Base-by-base conservation (phyloP, 306 rosid species). In the Chamaecrista fasciculata region DNA sequence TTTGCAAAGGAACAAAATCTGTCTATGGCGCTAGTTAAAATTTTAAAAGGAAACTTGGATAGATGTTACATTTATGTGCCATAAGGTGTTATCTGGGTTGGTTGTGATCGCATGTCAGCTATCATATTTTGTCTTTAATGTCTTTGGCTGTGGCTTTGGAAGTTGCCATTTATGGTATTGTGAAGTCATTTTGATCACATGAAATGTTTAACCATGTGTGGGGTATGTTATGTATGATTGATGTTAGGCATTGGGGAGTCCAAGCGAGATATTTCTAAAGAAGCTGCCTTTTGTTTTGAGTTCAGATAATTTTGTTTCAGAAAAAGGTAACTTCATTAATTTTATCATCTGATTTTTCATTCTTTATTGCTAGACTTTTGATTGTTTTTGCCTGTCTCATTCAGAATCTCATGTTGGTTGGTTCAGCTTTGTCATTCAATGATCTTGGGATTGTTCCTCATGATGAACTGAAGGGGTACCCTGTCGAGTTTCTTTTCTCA, bases 381-480 rank as follows among this genome's bases (percentile, higher is more conserved):
- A 66, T 37, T 31, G 6, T 34, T 34, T 8, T 29, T 60, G 5
- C 28, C 40, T 43, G 31, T 34, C 37, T 50, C 40, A 59, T 69
- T n/a, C n/a, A n/a, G n/a, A n/a, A 55, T 69, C 74, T 57, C 58
- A 31, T 69, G 63, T 59, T 58, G 69, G 48, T 31, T 71, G 34
- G 67, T 62, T 47, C 87, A 92, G 98, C 98, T 75, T 75, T 92
- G 88, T 87, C 87, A 36, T 92, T 92, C 85, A 72, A 75, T 63
- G 95, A 92, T 70, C 95, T 92, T 73, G 98, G 80, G 63, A 73
- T 89, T 58, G 74, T 73, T 66, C 98, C 98, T 36, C 96, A 74
- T 51, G 87, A 74, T 51, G 87, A 89, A 87, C 71, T 92, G 74
- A 87, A 80, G 84, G 98, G 98, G 74, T 87, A 92, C 87, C 98